Percentiles rank a stretch among this genome's conserved stretches.
Conservation (phyloP, 306 rosid genomes). For the Begonia fuchsioides region DNA sequence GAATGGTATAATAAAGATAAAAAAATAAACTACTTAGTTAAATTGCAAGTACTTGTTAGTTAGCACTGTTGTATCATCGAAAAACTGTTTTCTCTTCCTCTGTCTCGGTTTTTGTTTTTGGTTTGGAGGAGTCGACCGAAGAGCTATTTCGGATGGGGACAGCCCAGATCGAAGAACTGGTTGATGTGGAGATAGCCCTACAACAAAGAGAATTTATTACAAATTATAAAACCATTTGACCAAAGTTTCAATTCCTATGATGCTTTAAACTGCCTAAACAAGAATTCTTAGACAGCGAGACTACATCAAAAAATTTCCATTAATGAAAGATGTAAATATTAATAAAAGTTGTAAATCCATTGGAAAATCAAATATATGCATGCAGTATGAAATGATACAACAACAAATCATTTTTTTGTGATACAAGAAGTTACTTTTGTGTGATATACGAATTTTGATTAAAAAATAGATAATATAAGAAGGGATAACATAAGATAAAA, state of each 20-base stretch:
- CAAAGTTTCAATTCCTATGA: background rate
- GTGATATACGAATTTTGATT: too few relatives aligned
- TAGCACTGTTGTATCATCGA: constrained; percentile 56
- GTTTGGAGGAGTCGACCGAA: constrained; percentile 34
- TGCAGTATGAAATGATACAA: too few relatives aligned
- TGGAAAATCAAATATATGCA: too few relatives aligned
- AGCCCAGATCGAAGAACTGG: constrained; percentile 14
- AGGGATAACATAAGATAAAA: too few relatives aligned
- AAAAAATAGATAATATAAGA: too few relatives aligned
- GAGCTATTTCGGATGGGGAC: constrained; percentile 9
- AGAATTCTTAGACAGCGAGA: too few relatives aligned
- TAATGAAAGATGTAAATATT: too few relatives aligned
- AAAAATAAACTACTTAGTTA: constrained; percentile 1
- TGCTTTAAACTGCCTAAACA: too few relatives aligned
- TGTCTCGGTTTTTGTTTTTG: constrained; percentile 41
- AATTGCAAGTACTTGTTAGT: constrained; percentile 40
- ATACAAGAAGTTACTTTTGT: too few relatives aligned
- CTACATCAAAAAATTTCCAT: too few relatives aligned
- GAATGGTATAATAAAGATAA: constrained; percentile 12
- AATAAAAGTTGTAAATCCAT: too few relatives aligned
- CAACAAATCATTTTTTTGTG: too few relatives aligned
- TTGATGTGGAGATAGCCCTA: constrained; percentile 2
- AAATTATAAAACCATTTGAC: background rate
- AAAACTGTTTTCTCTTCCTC: constrained; percentile 58
- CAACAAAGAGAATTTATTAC: background rate